Evolutionary conservation across 164 flowering plant genomes (phyloP).

Genomic region (Taxillus chinensis): DNA sequence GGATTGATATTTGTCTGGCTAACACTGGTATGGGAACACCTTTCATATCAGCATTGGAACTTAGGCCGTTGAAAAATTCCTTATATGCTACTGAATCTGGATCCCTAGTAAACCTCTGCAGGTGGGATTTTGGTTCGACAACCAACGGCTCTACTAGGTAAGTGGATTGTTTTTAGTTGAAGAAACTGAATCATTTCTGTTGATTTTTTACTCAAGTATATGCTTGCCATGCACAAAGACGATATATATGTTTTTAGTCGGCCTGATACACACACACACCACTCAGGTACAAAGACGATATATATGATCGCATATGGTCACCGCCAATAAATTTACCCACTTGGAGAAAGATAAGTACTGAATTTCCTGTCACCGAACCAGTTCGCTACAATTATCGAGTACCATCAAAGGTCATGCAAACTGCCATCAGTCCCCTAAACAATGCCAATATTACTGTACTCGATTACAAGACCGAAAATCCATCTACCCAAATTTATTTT

Average conservation of each 20-base stretch:
- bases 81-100: background rate
- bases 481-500: background rate
- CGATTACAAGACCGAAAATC: background rate
- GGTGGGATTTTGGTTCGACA: slow-evolving; percentile 8
- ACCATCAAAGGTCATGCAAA: background rate
- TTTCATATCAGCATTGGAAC: slow-evolving; percentile 18
- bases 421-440: background rate
- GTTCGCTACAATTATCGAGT: background rate
- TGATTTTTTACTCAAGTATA: background rate
- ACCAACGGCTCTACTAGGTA: background rate
- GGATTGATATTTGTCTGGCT: slow-evolving; percentile 17
- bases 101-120: background rate
- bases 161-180: background rate
- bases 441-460: background rate
- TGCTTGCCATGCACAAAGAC: background rate
- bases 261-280: background rate
- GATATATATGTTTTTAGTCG: too few species aligned
- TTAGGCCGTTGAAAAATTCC: background rate
- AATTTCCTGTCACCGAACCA: background rate
- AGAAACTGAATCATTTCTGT: background rate
- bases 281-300: slow-evolving; percentile 1
- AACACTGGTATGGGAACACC: slow-evolving; percentile 17
- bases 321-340: background rate
- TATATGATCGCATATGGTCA: background rate
- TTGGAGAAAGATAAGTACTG: background rate